These are phyloP conservation scores for Prasinococcaceae sp. DNA, from an alignment of 139 green algal species.

Conservation along the genomic window DNA sequence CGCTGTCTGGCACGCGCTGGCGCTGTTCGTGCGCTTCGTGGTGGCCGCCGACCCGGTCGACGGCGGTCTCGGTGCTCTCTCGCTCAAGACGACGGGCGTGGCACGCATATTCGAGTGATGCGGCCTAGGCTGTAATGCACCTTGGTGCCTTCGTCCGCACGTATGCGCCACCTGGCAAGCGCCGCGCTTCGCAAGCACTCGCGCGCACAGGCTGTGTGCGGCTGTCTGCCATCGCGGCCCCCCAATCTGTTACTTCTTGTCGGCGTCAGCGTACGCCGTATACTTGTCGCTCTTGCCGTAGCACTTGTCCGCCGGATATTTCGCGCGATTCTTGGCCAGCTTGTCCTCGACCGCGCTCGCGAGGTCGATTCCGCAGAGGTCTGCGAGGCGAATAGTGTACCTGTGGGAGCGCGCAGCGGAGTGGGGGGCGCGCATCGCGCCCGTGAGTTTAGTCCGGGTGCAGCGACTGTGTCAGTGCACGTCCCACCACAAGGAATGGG, in stretches of 20 bases:
- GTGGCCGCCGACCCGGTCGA: too few species aligned
- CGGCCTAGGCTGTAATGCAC: neutral
- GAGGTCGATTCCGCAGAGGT: conserved; percentile 48
- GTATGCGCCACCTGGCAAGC: neutral
- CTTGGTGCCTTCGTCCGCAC: neutral
- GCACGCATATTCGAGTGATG: too few species aligned
- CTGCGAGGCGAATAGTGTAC: conserved; percentile 29
- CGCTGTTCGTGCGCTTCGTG: too few species aligned
- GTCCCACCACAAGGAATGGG: neutral
- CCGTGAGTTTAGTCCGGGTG: neutral
- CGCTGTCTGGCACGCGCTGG: too few species aligned
- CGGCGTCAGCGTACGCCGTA: conserved; percentile 10
- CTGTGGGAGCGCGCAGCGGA: neutral
- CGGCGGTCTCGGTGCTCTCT: too few species aligned
- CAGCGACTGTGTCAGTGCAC: neutral
- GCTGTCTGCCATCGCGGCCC: too few species aligned
- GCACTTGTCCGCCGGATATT: conserved; percentile 38
- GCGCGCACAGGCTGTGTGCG: too few species aligned
- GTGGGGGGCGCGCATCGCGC: neutral
- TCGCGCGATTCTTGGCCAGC: conserved; percentile 33
- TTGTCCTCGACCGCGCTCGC: conserved; percentile 23
- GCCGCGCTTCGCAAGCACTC: neutral
- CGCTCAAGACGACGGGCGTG: too few species aligned
- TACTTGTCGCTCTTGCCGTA: conserved; percentile 35
- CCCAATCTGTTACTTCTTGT: neutral